Conservation (phyloP, 805 yeast species). For the Yarrowia sp. region DNA sequence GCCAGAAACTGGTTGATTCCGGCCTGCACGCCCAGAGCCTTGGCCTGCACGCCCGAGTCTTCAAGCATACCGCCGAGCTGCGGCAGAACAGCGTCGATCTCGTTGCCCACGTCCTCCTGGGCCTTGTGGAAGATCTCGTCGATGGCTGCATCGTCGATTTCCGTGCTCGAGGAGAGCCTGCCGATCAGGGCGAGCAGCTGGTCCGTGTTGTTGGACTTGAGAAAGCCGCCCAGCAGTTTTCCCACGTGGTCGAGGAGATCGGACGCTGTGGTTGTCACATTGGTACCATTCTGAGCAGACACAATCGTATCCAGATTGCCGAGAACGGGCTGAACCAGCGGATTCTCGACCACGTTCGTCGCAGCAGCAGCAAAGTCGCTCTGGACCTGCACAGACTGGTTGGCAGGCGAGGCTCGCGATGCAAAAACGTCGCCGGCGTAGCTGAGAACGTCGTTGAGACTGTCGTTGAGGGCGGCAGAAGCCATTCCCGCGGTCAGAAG, state of each 20-base stretch:
- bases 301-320: neutral
- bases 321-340: slow-evolving; percentile 1
- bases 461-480: neutral
- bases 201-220: neutral
- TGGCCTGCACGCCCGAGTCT: slow-evolving; percentile 9
- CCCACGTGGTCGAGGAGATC: neutral
- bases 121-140: slow-evolving; percentile 19
- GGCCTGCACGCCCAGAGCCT: slow-evolving; percentile 22
- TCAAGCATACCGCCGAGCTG: neutral
- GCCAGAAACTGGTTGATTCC: slow-evolving; percentile 21
- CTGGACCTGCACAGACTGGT: neutral
- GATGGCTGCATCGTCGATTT: neutral
- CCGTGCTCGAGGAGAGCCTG: neutral
- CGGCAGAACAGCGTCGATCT: slow-evolving; percentile 14
- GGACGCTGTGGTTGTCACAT: neutral
- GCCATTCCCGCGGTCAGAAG: neutral
- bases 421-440: slow-evolving; percentile 22
- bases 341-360: neutral
- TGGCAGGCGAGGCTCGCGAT: neutral
- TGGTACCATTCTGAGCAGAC: neutral
- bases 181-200: neutral
- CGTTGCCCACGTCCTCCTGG: slow-evolving; percentile 5
- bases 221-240: slow-evolving; percentile 9
- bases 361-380: slow-evolving; percentile 3
- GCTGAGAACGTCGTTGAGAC: neutral